Conservation (phyloP, 257 asterid genomes). For the Solanum megistacrolobum region DNA sequence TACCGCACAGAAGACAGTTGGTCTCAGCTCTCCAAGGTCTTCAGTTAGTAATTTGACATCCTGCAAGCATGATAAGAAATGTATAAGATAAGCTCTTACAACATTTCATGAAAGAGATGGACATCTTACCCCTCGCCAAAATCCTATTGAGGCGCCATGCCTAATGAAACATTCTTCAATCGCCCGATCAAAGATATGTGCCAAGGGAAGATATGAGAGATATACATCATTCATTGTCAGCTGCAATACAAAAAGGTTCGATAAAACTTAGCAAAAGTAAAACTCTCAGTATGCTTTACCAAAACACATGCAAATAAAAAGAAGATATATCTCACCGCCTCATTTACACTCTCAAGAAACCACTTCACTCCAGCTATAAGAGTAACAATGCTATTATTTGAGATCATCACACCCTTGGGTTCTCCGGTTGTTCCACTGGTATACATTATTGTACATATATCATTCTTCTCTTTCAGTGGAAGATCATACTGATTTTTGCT, state of each 20-base stretch:
- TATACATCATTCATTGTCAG: slow-evolving; percentile 55
- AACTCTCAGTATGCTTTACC: not conserved
- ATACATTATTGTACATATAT: slow-evolving; percentile 93
- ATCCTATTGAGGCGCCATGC: slow-evolving; percentile 91
- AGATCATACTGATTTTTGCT: slow-evolving; percentile 55
- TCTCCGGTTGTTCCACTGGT: slow-evolving; percentile 99
- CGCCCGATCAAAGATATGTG: slow-evolving; percentile 93
- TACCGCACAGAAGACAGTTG: slow-evolving; percentile 89
- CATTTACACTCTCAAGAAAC: slow-evolving; percentile 60
- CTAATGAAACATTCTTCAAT: slow-evolving; percentile 74
- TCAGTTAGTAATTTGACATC: slow-evolving; percentile 82
- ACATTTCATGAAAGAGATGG: not conserved
- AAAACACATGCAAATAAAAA: not conserved
- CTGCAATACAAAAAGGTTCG: slow-evolving; percentile 33
- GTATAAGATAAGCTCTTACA: not conserved
- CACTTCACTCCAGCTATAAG: slow-evolving; percentile 69
- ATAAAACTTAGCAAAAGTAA: not conserved
- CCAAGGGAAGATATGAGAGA: slow-evolving; percentile 92
- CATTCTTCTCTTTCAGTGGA: slow-evolving; percentile 70
- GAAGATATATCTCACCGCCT: slow-evolving; percentile 35
- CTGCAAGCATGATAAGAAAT: slow-evolving; percentile 27
- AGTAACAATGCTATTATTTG: slow-evolving; percentile 76
- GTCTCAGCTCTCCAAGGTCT: slow-evolving; percentile 78
- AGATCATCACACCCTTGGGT: slow-evolving; percentile 96
- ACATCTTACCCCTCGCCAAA: slow-evolving; percentile 95